Evolutionary conservation across 495 filamentous ascomycete genomes (phyloP), one percentile per base, ranked within the genome.

Genomic region (Penicillium coffeae): DNA sequence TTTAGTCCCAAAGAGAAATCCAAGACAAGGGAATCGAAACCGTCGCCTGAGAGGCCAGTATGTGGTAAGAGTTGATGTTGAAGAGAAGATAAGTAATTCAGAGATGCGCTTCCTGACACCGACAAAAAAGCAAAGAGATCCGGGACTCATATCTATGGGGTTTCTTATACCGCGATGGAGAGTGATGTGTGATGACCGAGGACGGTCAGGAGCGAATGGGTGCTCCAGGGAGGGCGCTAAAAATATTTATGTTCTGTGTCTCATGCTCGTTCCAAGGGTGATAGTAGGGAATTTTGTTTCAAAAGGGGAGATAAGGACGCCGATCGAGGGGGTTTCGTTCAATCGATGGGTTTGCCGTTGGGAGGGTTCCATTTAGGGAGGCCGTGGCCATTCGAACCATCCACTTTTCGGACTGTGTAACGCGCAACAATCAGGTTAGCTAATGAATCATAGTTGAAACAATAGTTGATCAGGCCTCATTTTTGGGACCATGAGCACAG

Each of bases 361-460:
- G 27, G 27, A 16, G 25, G 20, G 40, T 27, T 30, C 13, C 69
- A 72, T 32, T 82, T 75, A 45, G 72, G 75, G 2, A 83, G 70
- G 10, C 78, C 59, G 22, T 83, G 68, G 49, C 82, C 79, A 42
- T 83, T 78, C 5, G 70, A 73, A 6, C 78, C 79, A 35, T 71
- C 72, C 52, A 72, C 77, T 44, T 74, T 81, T 27, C 79, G 68
- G 35, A 82, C 78, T 82, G 52, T 60, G 46, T 42, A 27, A 45
- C 36, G 36, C 19, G 45, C 21, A 42, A 42, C 36, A 21, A 20
- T 32, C 9, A 19, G 4, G 55, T 66, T 50, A 68, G 63, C 41
- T 48, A 42, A 39, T 43, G 9, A 21, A 13, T 9, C 18, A 32
- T 19, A 34, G 33, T 10, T 3, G 19, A 21, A 16, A 40, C 14